These are phyloP conservation scores for Apiospora aurea DNA, from an alignment of 2,329 filamentous ascomycete genomes.

Conservation along the genomic window DNA sequence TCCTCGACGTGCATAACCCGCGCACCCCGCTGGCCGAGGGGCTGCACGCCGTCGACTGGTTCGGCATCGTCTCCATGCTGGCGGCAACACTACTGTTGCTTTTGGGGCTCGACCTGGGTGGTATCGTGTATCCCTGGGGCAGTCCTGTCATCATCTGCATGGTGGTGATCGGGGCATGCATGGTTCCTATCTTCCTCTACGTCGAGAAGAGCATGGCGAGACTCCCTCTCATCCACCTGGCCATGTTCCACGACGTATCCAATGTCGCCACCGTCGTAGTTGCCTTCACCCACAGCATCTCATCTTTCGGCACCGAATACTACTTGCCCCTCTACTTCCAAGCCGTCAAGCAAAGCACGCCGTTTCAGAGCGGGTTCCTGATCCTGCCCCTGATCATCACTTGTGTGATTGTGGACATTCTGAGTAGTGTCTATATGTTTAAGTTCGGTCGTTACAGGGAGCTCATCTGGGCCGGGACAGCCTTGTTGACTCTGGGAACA, in stretches of 20 bases:
- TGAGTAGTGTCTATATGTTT: constrained; percentile 59
- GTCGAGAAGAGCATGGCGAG: constrained; percentile 59
- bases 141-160: constrained; percentile 69
- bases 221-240: constrained; percentile 48
- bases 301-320: constrained; percentile 33
- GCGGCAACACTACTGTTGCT: constrained; percentile 36
- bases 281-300: constrained; percentile 31
- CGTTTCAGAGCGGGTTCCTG: constrained; percentile 63
- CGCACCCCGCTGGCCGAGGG: constrained; percentile 54
- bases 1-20: constrained; percentile 57
- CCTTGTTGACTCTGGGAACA: constrained; percentile 61
- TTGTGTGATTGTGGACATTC: constrained; percentile 65
- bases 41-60: constrained; percentile 65
- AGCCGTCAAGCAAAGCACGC: constrained; percentile 59
- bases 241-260: constrained; percentile 31
- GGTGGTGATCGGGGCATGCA: constrained; percentile 60
- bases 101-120: constrained; percentile 64
- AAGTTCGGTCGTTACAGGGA: constrained; percentile 66
- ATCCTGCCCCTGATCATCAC: constrained; percentile 68
- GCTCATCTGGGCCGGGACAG: constrained; percentile 69
- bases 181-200: constrained; percentile 58
- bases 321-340: constrained; percentile 55
- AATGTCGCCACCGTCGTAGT: constrained; percentile 30
- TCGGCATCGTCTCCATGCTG: constrained; percentile 69
- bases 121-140: constrained; percentile 70